phyloP scores from a whole-genome alignment of 495 filamentous ascomycete species.

The Aspergillus carlsbadensis region DNA sequence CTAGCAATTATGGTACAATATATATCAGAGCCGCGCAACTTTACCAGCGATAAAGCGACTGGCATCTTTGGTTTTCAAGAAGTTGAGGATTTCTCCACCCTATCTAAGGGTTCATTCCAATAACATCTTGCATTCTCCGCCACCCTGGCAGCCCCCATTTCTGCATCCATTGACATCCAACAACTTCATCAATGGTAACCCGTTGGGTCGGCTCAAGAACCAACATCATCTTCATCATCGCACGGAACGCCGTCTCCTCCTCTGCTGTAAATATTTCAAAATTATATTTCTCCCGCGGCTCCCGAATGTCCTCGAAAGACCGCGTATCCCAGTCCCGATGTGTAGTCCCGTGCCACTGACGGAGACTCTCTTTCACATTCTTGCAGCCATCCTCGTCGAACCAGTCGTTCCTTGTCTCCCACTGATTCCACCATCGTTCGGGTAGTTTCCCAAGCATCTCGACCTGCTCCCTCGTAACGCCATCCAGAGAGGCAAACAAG shows the following conservation, averaged over 20 bases:
- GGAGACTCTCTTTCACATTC: slow-evolving; percentile 11
- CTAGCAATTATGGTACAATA: no score
- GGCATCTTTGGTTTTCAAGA: no score
- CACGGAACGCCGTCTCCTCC: slow-evolving; percentile 24
- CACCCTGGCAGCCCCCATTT: slow-evolving; percentile 31
- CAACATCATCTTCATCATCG: slow-evolving; percentile 28
- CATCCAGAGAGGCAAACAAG: background rate
- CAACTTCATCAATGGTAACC: slow-evolving; percentile 20
- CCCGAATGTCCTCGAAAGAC: slow-evolving; percentile 12
- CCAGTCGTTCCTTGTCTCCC: slow-evolving; percentile 4
- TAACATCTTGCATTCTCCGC: slow-evolving; percentile 15
- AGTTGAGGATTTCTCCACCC: no score
- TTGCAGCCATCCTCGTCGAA: slow-evolving; percentile 14
- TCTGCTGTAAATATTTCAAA: slow-evolving; percentile 10
- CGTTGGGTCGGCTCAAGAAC: slow-evolving; percentile 22
- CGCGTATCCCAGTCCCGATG: slow-evolving; percentile 13
- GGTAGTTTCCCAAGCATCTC: slow-evolving; percentile 26
- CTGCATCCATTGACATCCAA: slow-evolving; percentile 31
- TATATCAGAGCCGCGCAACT: no score
- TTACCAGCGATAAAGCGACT: no score
- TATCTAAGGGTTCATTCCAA: no score
- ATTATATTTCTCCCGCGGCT: slow-evolving; percentile 5
- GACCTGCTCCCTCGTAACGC: slow-evolving; percentile 1
- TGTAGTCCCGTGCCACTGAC: slow-evolving; percentile 4
- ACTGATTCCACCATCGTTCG: slow-evolving; percentile 26